phyloP scores from a whole-genome alignment of 1,284 basidiomycete species.

The Kwoniella shivajii region DNA sequence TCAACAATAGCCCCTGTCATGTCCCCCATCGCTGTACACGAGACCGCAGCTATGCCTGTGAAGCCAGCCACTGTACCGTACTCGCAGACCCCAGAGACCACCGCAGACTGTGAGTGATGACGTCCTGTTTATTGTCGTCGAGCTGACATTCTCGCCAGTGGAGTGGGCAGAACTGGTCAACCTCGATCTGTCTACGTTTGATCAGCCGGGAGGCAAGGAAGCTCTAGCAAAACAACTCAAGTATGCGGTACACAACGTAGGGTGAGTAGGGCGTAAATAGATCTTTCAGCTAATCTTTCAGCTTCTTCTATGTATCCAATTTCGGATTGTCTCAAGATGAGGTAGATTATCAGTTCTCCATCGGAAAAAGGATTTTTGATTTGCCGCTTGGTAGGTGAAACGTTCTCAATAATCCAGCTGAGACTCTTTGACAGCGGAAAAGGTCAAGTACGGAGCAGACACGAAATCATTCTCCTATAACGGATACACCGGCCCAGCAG shows the following conservation, averaged over 20 bases:
- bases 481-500: background rate
- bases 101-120: background rate
- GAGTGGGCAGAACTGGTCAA: slow-evolving; percentile 5
- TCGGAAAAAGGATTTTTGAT: background rate
- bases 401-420: background rate
- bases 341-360: slow-evolving; percentile 1
- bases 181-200: slow-evolving; percentile 1
- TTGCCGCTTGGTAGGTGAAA: background rate
- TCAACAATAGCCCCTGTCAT: no score
- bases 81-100: slow-evolving; percentile 1
- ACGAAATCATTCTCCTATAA: background rate
- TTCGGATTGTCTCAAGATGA: slow-evolving; percentile 4
- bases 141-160: background rate
- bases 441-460: background rate
- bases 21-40: no score
- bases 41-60: no score
- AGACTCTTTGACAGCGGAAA: background rate
- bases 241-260: slow-evolving; percentile 6
- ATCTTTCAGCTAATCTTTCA: no score
- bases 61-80: background rate
- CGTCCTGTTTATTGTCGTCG: background rate
- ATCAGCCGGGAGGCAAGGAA: slow-evolving; percentile 1
- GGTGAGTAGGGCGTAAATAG: background rate
- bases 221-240: background rate
- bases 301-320: slow-evolving; percentile 4